Base-by-base conservation (phyloP, 805 yeast genomes). In the Metschnikowia colocasiae region DNA sequence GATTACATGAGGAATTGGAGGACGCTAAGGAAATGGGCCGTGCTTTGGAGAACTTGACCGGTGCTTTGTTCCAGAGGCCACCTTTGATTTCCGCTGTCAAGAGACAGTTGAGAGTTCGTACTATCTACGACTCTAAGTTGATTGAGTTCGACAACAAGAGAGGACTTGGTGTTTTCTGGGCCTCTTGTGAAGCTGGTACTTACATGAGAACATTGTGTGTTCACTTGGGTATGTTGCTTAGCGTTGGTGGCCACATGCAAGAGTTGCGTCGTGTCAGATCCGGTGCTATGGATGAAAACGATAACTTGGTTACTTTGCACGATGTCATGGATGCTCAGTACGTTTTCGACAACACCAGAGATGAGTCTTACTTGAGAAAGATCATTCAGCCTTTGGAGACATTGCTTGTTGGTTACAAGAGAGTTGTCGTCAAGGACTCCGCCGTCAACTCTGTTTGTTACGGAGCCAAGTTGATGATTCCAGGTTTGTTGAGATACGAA, bases 221-320 rank as follows among this genome's bases (percentile, higher is more conserved):
- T 48, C 99, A 94, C 73, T 76, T 94, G 63, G 99, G 99, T 75
- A 91, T 94, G 96, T 79, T 94, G 51, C 79, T 94, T 57, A 97
- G 98, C 62, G 97, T 90, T 59, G 99, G 99, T 69, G 99, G 98
- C 59, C 99, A 94, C 76, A 94, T 94, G 99, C 99, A 94, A 80
- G 99, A 94, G 75, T 84, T 94, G 62, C 89, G 99, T 76, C 91
- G 99, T 79, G 99, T 94, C 54, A 84, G 99, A 75, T 87, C 96
- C 41, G 99, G 99, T 68, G 97, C 98, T 49, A 67, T 94, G 65
- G 78, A 83, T 62, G 99, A 94, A 74, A 79, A 76, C 61, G 97
- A 94, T 65, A 84, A 85, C 70, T 74, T 94, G 76, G 97, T 94
- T 50, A 91, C 99, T 52, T 79, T 94, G 64, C 99, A 94, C 73